Base-by-base conservation (phyloP, 192 early-diverging fungal genomes). In the Dispira parvispora region DNA sequence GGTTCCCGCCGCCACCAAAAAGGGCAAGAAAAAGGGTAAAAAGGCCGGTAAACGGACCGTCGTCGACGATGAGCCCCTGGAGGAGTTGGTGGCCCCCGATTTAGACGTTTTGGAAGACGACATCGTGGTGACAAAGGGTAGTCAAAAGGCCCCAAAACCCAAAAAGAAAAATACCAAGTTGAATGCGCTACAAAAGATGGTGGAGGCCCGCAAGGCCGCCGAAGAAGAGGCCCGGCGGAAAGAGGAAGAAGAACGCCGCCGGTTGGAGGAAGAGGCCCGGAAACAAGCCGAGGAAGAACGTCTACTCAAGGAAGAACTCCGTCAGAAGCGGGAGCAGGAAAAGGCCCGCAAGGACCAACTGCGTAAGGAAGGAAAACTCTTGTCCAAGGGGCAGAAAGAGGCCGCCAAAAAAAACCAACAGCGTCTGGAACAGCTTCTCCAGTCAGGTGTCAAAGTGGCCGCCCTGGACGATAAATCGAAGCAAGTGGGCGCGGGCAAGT, bases 311-410 rank as follows among this genome's bases (percentile, higher is more conserved):
- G 89, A 87, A 60, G 78, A 82, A 25, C 82, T 78, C 69, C 78
- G 64, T n/a, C 70, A 74, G 62, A 89, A 89, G 71, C 88, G 88
- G 69, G 90, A 95, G 63, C 87, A 82, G 67, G 86, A 89, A 54
- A 88, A 71, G 70, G 77, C 80, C 65, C 62, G 56, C 46, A 50
- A 81, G 27, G 91, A 92, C 64, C 88, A 95, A 71, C 81, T 93
- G 27, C 85, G 84, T 46, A 91, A 88, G 67, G 83, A 89, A 52
- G 94, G 96, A 49, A 92, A 95, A 70, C 83, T 94, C 57, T 75
- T 94, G 67, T 91, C 92, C 42, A 90, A 90, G 71, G 82, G 87
- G n/a, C 91, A 98, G 70, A 93, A 89, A 74, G 83, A 83, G 61
- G 88, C 85, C 50, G 80, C 90, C 67, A 79, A 79, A 8, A 79